Conservation (phyloP, 306 rosid genomes). For the Heteromeles arbutifolia region DNA sequence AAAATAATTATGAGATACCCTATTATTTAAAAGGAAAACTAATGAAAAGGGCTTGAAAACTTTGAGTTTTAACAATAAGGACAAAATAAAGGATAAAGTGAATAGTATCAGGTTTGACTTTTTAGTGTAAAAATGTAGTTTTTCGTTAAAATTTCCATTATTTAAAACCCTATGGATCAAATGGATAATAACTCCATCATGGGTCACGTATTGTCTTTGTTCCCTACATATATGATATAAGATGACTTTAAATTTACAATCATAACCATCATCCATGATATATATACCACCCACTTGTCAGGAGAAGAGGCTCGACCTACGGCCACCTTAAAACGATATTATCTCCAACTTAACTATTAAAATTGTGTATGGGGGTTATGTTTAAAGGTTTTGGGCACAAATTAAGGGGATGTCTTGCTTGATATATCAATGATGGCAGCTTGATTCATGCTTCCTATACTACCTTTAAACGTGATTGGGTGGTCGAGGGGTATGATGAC, state of each 20-base stretch:
- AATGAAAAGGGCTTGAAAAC: no score
- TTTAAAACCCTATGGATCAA: not conserved
- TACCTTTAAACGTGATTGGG: not conserved
- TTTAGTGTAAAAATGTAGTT: no score
- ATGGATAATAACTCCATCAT: not conserved
- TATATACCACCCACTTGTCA: not conserved
- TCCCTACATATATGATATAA: not conserved
- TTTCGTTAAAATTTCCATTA: no score
- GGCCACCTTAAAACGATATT: not conserved
- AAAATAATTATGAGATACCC: not conserved
- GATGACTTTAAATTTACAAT: not conserved
- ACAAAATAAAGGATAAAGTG: no score
- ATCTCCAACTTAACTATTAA: not conserved
- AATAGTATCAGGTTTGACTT: no score
- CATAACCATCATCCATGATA: not conserved
- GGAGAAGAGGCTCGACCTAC: not conserved
- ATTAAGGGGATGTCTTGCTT: not conserved
- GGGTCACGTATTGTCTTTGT: not conserved
- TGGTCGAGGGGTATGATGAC: constrained; percentile 10
- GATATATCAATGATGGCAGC: not conserved
- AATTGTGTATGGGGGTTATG: not conserved
- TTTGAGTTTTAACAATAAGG: no score
- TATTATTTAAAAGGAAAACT: not conserved
- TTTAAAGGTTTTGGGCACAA: not conserved
- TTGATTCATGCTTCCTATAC: not conserved